A percentile compares a stretch with the other conserved stretches of the same genome.
Evolutionary conservation across 2,329 filamentous ascomycete species (phyloP).

Genomic region (Aureobasidium sp.): DNA sequence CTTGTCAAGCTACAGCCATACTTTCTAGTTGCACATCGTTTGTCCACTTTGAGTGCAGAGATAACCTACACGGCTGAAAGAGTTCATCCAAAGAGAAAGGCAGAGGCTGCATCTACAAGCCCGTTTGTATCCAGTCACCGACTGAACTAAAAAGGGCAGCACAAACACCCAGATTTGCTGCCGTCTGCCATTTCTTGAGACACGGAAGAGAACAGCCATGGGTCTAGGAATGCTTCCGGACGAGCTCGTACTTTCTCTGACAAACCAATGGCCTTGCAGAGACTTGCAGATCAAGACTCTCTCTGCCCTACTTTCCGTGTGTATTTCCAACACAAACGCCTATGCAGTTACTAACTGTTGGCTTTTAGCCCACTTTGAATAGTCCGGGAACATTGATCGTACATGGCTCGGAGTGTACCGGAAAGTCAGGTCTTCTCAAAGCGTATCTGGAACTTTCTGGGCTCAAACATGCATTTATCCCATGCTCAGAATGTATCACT

Average conservation of each 20-base stretch:
- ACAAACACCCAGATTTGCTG: background rate
- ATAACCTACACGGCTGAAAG: no score
- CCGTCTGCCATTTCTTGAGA: background rate
- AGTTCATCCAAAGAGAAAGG: background rate
- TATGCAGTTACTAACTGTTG: constrained; percentile 4
- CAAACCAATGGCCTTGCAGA: constrained; percentile 33
- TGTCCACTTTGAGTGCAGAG: background rate
- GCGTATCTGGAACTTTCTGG: constrained; percentile 50
- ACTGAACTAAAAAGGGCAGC: background rate
- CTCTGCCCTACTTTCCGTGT: constrained; percentile 39
- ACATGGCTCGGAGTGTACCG: constrained; percentile 79
- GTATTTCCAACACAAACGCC: constrained; percentile 18
- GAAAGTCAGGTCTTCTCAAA: constrained; percentile 67
- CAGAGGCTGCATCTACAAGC: background rate
- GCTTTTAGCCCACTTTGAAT: constrained; percentile 53
- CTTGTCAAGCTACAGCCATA: background rate
- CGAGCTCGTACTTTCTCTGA: constrained; percentile 31
- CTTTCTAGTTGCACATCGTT: background rate
- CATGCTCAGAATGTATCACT: constrained; percentile 70
- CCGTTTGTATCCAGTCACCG: background rate
- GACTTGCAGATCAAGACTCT: constrained; percentile 44
- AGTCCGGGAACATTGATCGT: constrained; percentile 68
- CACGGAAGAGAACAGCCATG: constrained; percentile 9
- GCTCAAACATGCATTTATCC: constrained; percentile 55
- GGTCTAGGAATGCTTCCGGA: constrained; percentile 30